A percentile compares a stretch with the other conserved stretches of the same genome.
Conservation (phyloP, 2,329 filamentous ascomycete genomes). For the Alternaria angustiovoidea region DNA sequence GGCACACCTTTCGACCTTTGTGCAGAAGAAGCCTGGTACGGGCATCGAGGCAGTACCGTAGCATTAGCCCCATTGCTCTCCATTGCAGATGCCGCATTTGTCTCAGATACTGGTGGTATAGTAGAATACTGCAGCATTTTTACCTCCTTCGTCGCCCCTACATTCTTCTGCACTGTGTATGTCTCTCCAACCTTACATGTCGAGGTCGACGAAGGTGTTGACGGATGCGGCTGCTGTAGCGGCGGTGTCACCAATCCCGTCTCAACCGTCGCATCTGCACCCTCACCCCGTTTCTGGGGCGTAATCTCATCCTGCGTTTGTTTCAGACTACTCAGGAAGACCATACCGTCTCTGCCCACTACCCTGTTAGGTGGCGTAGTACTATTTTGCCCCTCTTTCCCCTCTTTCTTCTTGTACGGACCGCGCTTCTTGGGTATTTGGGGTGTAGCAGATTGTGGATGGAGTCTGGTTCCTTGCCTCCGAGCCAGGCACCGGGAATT, state of each 20-base stretch:
- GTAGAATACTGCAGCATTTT: not conserved
- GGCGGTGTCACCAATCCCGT: not conserved
- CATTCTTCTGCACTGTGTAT: not conserved
- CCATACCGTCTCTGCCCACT: not conserved
- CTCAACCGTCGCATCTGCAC: not conserved
- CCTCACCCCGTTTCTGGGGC: not conserved
- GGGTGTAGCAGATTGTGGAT: not conserved
- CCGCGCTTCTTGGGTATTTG: not conserved
- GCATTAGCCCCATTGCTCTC: not conserved
- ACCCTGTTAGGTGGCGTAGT: not conserved
- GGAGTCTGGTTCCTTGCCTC: not conserved
- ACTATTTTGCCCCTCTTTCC: not conserved
- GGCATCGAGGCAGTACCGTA: not conserved
- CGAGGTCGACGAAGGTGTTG: not conserved
- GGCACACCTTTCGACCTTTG: not conserved
- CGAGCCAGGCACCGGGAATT: not conserved
- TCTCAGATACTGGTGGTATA: not conserved
- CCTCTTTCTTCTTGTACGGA: slow-evolving; percentile 1
- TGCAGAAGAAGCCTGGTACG: not conserved
- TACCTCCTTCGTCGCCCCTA: not conserved
- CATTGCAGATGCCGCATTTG: not conserved
- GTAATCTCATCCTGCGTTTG: not conserved
- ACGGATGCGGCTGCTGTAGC: not conserved
- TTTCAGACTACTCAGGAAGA: not conserved
- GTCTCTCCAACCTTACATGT: not conserved